Evolutionary conservation across 176 grass and related monocot species (phyloP).

Genomic region (Aechmea fasciata): DNA sequence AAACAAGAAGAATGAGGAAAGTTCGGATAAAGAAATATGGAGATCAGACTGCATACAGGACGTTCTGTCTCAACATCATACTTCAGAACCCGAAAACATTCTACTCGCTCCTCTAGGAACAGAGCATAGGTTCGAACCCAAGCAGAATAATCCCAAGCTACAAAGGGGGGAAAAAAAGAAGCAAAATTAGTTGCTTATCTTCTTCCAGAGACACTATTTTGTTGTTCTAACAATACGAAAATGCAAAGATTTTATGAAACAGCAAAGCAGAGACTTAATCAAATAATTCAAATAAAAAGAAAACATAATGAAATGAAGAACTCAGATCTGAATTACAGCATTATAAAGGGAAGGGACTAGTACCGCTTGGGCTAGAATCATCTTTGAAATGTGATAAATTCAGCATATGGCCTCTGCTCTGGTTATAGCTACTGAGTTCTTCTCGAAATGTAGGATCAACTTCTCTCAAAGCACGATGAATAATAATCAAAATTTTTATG

Average conservation of each 20-base stretch:
- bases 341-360: not conserved
- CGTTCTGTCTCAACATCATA: constrained; percentile 20
- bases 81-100: constrained; percentile 34
- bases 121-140: constrained; percentile 44
- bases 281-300: not conserved
- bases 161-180: not conserved
- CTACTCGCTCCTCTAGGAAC: constrained; percentile 34
- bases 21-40: constrained; percentile 1
- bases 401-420: constrained; percentile 11
- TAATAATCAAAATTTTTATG: constrained; percentile 22
- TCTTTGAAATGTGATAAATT: constrained; percentile 26
- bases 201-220: not conserved
- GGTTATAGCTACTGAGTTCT: constrained; percentile 3
- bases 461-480: constrained; percentile 19
- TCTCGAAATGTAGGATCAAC: constrained; percentile 17
- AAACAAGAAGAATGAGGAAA: not conserved
- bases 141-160: constrained; percentile 40
- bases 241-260: not conserved
- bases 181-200: not conserved
- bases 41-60: constrained; percentile 8
- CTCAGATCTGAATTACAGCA: no score
- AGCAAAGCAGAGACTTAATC: not conserved
- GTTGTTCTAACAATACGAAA: not conserved
- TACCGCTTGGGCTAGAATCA: constrained; percentile 22
- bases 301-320: no score